Percentiles rank a stretch among this genome's conserved stretches.
These are phyloP conservation scores for Ganoderma lucidum DNA, from an alignment of 1,284 basidiomycete genomes.

Conservation along the genomic window DNA sequence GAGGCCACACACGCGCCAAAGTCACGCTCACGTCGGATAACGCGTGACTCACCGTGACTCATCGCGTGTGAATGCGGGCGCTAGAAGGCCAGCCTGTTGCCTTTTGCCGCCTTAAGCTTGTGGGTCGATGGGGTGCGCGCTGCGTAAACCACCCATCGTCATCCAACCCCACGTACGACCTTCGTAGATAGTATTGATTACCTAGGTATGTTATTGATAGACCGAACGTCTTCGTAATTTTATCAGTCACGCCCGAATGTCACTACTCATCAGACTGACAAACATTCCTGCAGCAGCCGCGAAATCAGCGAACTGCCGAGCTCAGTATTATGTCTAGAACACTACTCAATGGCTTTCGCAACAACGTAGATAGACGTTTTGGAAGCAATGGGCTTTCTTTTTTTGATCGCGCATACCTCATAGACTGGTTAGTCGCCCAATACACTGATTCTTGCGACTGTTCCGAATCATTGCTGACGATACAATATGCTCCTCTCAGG, in stretches of 20 bases:
- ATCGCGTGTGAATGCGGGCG: background rate
- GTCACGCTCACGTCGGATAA: constrained; percentile 39
- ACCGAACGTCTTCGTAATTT: background rate
- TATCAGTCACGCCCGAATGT: background rate
- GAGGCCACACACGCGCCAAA: constrained; percentile 19
- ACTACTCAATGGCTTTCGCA: background rate
- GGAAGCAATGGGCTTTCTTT: constrained; percentile 53
- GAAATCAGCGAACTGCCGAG: background rate
- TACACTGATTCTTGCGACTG: background rate
- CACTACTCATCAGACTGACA: background rate
- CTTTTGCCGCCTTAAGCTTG: background rate
- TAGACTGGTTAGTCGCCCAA: constrained; percentile 44
- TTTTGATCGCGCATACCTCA: constrained; percentile 48
- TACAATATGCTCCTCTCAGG: constrained; percentile 44
- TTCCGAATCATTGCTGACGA: background rate
- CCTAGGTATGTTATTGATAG: background rate
- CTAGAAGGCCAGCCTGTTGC: background rate
- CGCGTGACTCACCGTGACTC: constrained; percentile 32
- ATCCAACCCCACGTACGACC: background rate
- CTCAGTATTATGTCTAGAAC: background rate
- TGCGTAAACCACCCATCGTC: background rate
- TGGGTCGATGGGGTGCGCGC: background rate
- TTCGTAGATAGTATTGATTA: background rate
- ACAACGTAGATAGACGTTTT: constrained; percentile 21
- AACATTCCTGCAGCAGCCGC: background rate